Conservation (phyloP, 2,329 filamentous ascomycete species). For the Myriosclerotinia scirpicola region DNA sequence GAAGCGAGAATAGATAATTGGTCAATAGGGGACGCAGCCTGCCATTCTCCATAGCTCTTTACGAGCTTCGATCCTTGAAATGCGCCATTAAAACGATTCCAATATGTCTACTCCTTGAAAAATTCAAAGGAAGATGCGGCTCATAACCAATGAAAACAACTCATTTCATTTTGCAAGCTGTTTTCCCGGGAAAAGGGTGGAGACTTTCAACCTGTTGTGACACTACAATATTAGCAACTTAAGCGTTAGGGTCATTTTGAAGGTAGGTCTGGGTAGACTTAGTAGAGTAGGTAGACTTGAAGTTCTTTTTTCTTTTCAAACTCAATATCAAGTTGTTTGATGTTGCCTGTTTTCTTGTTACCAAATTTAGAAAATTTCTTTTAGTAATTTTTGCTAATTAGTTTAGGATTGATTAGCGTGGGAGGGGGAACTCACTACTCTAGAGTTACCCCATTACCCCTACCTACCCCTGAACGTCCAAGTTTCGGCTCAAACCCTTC, state of each 20-base stretch:
- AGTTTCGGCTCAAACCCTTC: background rate
- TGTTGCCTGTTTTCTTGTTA: background rate
- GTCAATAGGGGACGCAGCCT: constrained; percentile 2
- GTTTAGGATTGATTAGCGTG: background rate
- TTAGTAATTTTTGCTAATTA: background rate
- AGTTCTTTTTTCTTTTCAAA: background rate
- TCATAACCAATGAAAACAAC: background rate
- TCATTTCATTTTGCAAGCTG: background rate
- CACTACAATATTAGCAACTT: constrained; percentile 10
- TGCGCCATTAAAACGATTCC: constrained; percentile 11
- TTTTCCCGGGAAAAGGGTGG: constrained; percentile 12
- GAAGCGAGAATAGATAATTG: constrained; percentile 12
- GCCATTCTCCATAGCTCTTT: background rate
- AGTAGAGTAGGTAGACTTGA: background rate
- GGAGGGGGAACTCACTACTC: background rate
- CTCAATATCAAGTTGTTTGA: background rate
- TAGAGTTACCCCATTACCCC: constrained; percentile 5
- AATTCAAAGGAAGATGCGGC: background rate
- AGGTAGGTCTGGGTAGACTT: background rate
- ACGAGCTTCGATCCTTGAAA: constrained; percentile 16
- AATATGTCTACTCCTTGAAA: background rate
- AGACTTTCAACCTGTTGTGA: constrained; percentile 17
- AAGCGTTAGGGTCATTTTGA: background rate
- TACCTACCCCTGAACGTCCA: background rate
- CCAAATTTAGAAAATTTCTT: constrained; percentile 8